Evolutionary conservation across 164 flowering plant genomes (phyloP).

Genomic region (Platanus orientalis): DNA sequence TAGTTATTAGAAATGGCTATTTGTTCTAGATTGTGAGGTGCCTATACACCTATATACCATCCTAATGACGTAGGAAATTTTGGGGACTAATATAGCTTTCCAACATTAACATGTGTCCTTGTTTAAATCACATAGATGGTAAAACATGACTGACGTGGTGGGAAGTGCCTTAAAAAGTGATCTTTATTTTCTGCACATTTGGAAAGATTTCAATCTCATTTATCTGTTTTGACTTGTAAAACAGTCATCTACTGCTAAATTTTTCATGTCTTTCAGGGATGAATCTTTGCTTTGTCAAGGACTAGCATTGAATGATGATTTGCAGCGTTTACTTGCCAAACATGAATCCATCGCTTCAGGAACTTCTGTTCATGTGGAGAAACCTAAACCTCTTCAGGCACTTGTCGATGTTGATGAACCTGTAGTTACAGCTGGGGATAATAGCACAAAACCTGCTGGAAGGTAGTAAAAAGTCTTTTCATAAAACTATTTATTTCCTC

Average conservation of each 20-base stretch:
- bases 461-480: slow-evolving; percentile 32
- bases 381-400: slow-evolving; percentile 45
- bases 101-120: neutral
- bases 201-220: neutral
- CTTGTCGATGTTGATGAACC: slow-evolving; percentile 57
- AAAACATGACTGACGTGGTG: no score
- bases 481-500: neutral
- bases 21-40: no score
- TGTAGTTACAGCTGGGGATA: slow-evolving; percentile 44
- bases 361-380: slow-evolving; percentile 34
- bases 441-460: slow-evolving; percentile 31
- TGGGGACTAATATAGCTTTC: no score
- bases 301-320: slow-evolving; percentile 86
- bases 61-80: no score
- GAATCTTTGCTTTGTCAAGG: slow-evolving; percentile 90
- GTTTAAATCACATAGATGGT: no score
- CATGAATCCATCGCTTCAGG: slow-evolving; percentile 84
- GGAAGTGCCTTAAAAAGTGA: no score
- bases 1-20: no score
- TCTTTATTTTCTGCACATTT: neutral
- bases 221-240: neutral
- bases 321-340: slow-evolving; percentile 77
- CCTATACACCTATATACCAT: no score
- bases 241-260: neutral
- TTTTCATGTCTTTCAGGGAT: slow-evolving; percentile 52